These are phyloP conservation scores for Thermomucor indicae-seudaticae DNA, from an alignment of 371 early-diverging fungal genomes.

Conservation along the genomic window DNA sequence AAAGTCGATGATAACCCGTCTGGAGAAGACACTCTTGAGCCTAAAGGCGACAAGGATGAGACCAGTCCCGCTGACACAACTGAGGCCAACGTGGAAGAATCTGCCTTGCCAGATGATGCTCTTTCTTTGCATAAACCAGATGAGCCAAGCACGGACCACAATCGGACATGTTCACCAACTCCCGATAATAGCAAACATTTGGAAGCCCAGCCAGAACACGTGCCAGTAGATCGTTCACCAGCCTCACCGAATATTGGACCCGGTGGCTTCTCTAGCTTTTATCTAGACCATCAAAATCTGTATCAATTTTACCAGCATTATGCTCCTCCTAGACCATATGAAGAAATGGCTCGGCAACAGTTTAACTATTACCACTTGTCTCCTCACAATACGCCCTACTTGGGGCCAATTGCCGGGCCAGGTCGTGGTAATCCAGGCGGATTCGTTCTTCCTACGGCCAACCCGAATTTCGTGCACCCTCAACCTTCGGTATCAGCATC, in stretches of 20 bases:
- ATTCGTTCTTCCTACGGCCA: conserved; percentile 8
- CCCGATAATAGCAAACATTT: background rate
- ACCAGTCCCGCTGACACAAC: too few relatives aligned
- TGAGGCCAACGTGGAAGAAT: background rate
- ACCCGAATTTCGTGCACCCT: background rate
- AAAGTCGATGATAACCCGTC: too few relatives aligned
- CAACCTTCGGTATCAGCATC: too few relatives aligned
- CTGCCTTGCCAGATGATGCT: background rate
- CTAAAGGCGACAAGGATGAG: too few relatives aligned
- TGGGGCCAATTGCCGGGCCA: too few relatives aligned
- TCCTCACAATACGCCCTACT: conserved; percentile 3
- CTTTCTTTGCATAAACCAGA: conserved; percentile 4
- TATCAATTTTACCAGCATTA: conserved; percentile 42
- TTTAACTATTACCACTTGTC: conserved; percentile 13
- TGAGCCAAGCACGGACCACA: background rate
- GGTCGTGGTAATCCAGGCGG: conserved; percentile 15
- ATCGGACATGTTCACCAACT: background rate
- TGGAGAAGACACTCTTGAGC: too few relatives aligned
- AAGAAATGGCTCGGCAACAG: conserved; percentile 23
- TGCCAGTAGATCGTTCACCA: background rate
- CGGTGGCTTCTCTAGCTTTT: conserved; percentile 10
- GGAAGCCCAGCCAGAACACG: background rate
- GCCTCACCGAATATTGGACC: conserved; percentile 4
- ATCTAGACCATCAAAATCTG: conserved; percentile 28
- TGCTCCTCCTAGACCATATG: conserved; percentile 33